Base-by-base conservation (phyloP, 495 filamentous ascomycete species). In the Gamarada debralockiae region DNA sequence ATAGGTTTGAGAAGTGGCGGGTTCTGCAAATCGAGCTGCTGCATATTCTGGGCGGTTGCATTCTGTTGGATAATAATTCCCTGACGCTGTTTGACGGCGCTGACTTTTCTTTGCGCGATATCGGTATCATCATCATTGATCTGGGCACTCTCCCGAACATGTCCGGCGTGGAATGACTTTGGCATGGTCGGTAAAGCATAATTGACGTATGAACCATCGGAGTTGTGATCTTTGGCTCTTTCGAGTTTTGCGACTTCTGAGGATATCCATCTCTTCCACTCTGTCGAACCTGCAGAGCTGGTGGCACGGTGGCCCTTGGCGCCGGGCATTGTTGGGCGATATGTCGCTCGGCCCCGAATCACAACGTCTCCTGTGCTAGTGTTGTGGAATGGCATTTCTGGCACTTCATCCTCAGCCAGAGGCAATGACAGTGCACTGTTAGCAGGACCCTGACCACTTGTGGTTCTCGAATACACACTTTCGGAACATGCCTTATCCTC, bases 141-240 rank as follows among this genome's bases (percentile, higher is more conserved):
- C 41, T 87, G 82, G 1, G 84, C 76, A 27, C 68, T 51, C 65
- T 89, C 85, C 13, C 82, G 71, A 45, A 82, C 59, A 62, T 88
- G 85, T 0, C 77, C 71, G 18, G 46, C 43, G 1, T 51, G 48
- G 37, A 59, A 59, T 0, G 53, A 63, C 36, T 62, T 65, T 18
- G 66, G 60, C 59, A 68, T 66, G 9, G 70, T 65, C 0, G 68
- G 70, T 7, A 73, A 53, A 6, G 67, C 65, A 27, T 60, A 69
- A 33, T 69, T 60, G 22, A 72, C 62, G 45, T 74, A 63, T 0
- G 55, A 23, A n/a, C 4, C 44, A 52, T 49, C 39, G 27, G 13
- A 20, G 17, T 39, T 29, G 20, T 27, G n/a, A 14, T 57, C 55
- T 12, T 69, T 61, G 4, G 69, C 52, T 14, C 65, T 65, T 31